phyloP scores from a whole-genome alignment of 2,329 filamentous ascomycete genomes.

The Ophiostoma tasmaniense region DNA sequence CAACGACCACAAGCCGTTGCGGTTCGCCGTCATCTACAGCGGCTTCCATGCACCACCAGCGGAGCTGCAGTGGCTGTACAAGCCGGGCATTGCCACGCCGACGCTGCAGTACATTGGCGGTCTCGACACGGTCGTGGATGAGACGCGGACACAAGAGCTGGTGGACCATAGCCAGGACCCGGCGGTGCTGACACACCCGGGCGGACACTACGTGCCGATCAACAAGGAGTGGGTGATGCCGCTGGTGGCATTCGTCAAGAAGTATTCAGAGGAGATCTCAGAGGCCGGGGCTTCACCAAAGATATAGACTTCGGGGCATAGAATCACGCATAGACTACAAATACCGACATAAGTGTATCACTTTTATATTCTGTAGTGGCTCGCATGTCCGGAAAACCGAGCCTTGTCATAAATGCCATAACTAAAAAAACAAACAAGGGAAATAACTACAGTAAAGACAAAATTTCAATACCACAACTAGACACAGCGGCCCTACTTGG shows the following conservation, averaged over 20 bases:
- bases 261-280: constrained; percentile 18
- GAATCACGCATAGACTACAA: not conserved
- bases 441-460: not conserved
- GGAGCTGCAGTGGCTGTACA: constrained; percentile 60
- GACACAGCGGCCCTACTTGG: constrained; percentile 23
- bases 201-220: constrained; percentile 82
- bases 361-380: not conserved
- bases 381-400: not conserved
- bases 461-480: not conserved
- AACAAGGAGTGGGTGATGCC: constrained; percentile 73
- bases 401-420: constrained; percentile 6
- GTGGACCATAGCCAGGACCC: constrained; percentile 55
- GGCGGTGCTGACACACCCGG: constrained; percentile 61
- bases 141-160: constrained; percentile 58
- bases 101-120: constrained; percentile 75
- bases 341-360: not conserved
- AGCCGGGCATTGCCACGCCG: constrained; percentile 67
- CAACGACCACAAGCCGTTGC: constrained; percentile 41
- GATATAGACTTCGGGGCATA: constrained; percentile 6
- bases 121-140: constrained; percentile 81
- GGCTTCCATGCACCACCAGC: constrained; percentile 62
- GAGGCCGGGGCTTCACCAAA: not conserved
- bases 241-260: constrained; percentile 38
- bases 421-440: not conserved
- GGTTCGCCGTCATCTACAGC: constrained; percentile 68